Base-by-base conservation (phyloP, 2,329 filamentous ascomycete species). In the Cadophora gregata region DNA sequence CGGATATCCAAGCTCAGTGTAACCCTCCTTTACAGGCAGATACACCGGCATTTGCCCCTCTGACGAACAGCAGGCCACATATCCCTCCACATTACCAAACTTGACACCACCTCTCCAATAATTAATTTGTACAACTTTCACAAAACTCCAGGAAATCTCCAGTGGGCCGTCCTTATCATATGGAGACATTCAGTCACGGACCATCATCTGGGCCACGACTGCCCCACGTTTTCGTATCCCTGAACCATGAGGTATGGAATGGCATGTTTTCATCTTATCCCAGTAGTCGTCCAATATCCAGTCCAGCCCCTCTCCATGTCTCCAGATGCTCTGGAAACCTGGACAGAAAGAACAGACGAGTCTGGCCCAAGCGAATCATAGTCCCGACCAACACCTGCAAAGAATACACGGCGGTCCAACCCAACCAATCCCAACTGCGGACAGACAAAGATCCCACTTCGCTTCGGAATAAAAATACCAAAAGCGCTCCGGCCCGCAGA, bases 401-500 rank as follows among this genome's bases (percentile, higher is more conserved):
- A n/a, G 29, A 36, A 24, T 19, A n/a, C n/a, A n/a, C n/a, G n/a
- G n/a, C n/a, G n/a, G n/a, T n/a, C n/a, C 6, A 9, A 8, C 53
- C 53, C 3, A 36, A 56, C 53, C 29, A n/a, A 33, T 24, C 29
- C 53, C 53, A 56, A 36, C 31, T 56, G 29, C 53, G 29, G 53
- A 24, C 24, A 6, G 25, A 19, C 29, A 56, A n/a, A 56, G 29
- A 33, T 56, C 31, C 53, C 27, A 31, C 31, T 56, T 56, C 29
- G 53, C 53, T 36, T 56, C 53, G 53, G 31, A 36, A 36, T 36
- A 29, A 56, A 7, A 16, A 24, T 56, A 12, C 53, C 53, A 56
- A 36, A 56, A 36, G 53, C 53, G 53, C 53, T 36, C 31, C 53
- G 53, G 53, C 53, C 53, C 53, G 53, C 53, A 33, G 31, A 36